These are phyloP conservation scores for Leptodermis oblonga DNA, from an alignment of 257 asterid genomes.

Conservation along the genomic window DNA sequence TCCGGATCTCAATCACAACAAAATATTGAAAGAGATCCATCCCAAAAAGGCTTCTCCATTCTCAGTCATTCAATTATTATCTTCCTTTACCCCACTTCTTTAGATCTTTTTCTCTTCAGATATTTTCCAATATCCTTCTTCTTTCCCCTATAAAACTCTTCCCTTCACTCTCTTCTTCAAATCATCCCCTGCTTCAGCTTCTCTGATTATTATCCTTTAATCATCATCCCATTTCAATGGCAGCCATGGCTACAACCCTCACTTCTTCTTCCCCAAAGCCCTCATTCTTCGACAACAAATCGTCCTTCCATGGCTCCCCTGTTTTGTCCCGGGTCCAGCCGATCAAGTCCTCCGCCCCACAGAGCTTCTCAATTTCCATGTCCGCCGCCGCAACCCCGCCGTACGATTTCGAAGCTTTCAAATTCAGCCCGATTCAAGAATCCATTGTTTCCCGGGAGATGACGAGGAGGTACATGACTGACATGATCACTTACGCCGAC, in stretches of 20 bases:
- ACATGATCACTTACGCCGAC: constrained; percentile 84
- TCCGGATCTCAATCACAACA: not conserved
- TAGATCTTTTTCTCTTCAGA: constrained; percentile 32
- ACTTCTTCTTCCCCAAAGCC: constrained; percentile 48
- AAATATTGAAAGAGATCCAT: not conserved
- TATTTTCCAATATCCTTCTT: constrained; percentile 22
- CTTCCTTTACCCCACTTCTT: constrained; percentile 16
- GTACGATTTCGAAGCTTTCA: constrained; percentile 52
- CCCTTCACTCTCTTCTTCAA: not conserved
- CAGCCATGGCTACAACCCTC: constrained; percentile 72
- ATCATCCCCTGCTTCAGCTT: not conserved
- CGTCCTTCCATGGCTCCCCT: constrained; percentile 53
- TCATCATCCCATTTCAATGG: constrained; percentile 32
- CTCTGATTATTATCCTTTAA: not conserved
- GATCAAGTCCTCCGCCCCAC: constrained; percentile 32
- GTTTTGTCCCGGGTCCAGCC: constrained; percentile 30
- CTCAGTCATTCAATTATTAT: constrained; percentile 52
- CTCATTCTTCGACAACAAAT: constrained; percentile 48
- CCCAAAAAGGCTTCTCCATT: constrained; percentile 10
- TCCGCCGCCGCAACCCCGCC: constrained; percentile 39
- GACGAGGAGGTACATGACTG: constrained; percentile 85
- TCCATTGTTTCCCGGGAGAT: constrained; percentile 79
- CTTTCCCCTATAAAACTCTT: constrained; percentile 10
- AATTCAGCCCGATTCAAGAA: constrained; percentile 61
- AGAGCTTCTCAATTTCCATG: constrained; percentile 38